Conservation (phyloP, 345 rosid genomes). For the Heritiera fomes region DNA sequence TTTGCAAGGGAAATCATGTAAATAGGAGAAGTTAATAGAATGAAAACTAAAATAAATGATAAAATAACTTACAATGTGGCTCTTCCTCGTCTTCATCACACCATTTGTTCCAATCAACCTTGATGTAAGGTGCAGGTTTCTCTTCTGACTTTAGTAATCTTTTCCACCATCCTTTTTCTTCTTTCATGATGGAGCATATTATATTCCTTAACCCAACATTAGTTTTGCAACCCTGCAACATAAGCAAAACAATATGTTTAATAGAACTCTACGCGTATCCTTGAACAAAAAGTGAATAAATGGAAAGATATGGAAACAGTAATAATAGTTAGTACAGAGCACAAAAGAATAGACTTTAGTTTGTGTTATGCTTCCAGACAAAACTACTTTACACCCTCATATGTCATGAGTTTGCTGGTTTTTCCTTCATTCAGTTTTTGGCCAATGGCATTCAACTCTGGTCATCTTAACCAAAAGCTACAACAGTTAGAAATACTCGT, state of each 20-base stretch:
- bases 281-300: background rate
- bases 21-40: constrained; percentile 2
- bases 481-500: background rate
- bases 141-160: constrained; percentile 74
- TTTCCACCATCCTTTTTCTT: constrained; percentile 95
- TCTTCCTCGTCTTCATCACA: constrained; percentile 95
- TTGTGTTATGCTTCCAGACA: too few species aligned
- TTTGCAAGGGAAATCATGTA: background rate
- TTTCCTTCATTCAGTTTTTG: background rate
- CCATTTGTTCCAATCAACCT: constrained; percentile 99
- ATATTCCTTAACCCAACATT: constrained; percentile 89
- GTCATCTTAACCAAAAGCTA: background rate
- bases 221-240: constrained; percentile 69
- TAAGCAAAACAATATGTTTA: background rate
- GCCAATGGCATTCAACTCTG: background rate
- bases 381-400: background rate
- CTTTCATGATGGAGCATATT: constrained; percentile 71
- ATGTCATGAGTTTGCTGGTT: background rate
- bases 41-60: background rate
- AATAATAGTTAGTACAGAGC: background rate
- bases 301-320: background rate
- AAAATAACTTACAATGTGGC: constrained; percentile 52
- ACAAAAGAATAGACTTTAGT: too few species aligned
- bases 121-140: constrained; percentile 97
- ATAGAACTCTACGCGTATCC: background rate